These are phyloP conservation scores for Endocladia muricata DNA, from an alignment of 31 red algal species.

Conservation along the genomic window DNA sequence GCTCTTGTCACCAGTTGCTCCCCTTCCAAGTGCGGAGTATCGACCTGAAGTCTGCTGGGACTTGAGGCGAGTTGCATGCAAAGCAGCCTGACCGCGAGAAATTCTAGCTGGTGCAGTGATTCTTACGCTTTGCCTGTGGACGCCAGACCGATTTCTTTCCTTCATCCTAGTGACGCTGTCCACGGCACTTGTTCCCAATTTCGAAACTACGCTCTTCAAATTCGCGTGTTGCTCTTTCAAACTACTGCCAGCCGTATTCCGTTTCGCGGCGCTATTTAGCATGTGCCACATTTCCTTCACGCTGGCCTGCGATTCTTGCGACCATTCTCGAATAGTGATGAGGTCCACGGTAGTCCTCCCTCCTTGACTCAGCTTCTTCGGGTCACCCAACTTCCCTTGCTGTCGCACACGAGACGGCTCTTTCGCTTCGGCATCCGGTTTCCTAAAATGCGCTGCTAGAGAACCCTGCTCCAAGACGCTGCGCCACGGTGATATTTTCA, in stretches of 20 bases:
- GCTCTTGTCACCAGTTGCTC: not conserved
- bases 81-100: not conserved
- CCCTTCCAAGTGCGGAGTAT: not conserved
- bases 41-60: not conserved
- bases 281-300: not conserved
- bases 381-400: too few relatives aligned
- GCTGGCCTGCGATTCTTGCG: not conserved
- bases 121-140: not conserved
- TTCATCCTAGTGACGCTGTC: not conserved
- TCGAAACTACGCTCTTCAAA: not conserved
- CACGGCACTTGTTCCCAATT: not conserved
- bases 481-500: not conserved
- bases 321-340: not conserved
- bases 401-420: not conserved
- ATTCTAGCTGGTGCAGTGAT: not conserved
- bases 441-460: slow-evolving; percentile 3
- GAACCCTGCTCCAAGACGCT: not conserved
- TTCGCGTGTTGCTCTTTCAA: not conserved
- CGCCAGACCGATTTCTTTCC: not conserved
- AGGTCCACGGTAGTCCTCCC: not conserved
- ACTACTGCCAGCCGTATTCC: not conserved
- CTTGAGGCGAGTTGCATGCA: not conserved
- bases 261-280: not conserved
- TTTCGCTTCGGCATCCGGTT: not conserved
- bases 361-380: not conserved